phyloP scores from a whole-genome alignment of 345 rosid species.

The Populus deltoides region DNA sequence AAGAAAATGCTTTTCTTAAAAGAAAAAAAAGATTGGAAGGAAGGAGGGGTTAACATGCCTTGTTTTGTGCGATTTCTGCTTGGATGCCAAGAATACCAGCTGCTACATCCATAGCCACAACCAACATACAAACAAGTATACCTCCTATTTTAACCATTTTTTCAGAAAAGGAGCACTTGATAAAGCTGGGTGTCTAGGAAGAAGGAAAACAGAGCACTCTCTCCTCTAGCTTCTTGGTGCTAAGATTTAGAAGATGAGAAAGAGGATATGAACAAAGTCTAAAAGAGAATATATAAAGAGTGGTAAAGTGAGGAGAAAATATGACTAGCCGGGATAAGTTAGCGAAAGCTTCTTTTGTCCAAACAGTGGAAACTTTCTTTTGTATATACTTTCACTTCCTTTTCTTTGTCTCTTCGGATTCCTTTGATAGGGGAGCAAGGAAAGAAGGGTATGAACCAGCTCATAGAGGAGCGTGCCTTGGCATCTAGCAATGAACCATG shows the following conservation, averaged over 20 bases:
- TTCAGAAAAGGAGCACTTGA: not conserved
- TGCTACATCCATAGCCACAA: conserved; percentile 70
- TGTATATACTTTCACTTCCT: conserved; percentile 3
- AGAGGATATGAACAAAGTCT: not conserved
- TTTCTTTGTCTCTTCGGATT: conserved; percentile 34
- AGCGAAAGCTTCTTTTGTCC: conserved; percentile 49
- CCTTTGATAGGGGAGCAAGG: conserved; percentile 46
- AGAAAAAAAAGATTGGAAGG: not conserved
- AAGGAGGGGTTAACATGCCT: conserved; percentile 32
- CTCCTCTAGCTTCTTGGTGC: not conserved
- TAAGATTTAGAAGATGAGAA: not conserved
- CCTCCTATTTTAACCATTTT: conserved; percentile 63
- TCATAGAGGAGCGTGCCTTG: conserved; percentile 33
- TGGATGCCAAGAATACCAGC: conserved; percentile 90
- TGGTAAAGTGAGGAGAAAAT: conserved; percentile 3
- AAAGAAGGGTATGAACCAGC: conserved; percentile 59
- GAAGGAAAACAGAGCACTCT: not conserved
- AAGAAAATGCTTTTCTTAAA: not conserved
- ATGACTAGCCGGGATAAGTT: conserved; percentile 14
- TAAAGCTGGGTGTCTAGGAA: not conserved
- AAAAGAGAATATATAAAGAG: conserved; percentile 2
- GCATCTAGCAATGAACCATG: conserved; percentile 1
- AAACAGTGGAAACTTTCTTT: conserved; percentile 29
- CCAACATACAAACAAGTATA: conserved; percentile 63
- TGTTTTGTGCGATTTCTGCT: conserved; percentile 83